Conservation (phyloP, 441 rosid species). For the Iberis amara region DNA sequence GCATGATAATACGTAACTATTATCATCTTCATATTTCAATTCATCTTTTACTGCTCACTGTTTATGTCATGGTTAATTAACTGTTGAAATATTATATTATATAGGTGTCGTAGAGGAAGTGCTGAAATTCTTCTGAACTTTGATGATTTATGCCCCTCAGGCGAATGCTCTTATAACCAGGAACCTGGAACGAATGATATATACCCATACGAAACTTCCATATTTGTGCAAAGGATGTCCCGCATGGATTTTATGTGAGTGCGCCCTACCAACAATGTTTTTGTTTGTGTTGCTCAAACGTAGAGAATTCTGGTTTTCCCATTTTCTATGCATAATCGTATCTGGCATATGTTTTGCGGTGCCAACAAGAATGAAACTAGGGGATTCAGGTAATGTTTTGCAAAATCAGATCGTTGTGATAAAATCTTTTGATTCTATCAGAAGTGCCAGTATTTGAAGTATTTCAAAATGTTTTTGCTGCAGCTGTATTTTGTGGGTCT, state of each 20-base stretch:
- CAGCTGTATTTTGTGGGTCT: conserved; percentile 92
- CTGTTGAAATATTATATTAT: conserved; percentile 25
- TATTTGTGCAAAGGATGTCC: conserved; percentile 87
- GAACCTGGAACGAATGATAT: conserved; percentile 35
- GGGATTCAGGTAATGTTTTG: conserved; percentile 66
- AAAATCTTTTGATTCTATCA: neutral
- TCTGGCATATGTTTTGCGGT: conserved; percentile 78
- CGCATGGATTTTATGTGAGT: conserved; percentile 90
- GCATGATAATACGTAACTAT: no score
- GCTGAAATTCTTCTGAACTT: conserved; percentile 74
- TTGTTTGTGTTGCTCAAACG: neutral
- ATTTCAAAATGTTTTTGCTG: conserved; percentile 24
- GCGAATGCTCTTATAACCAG: conserved; percentile 33
- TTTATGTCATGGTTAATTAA: conserved; percentile 33
- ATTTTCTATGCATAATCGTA: conserved; percentile 5
- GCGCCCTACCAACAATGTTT: conserved; percentile 1
- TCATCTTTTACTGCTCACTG: no score
- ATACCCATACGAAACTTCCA: conserved; percentile 37
- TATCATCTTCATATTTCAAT: no score
- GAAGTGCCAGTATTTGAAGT: neutral
- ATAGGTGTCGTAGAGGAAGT: conserved; percentile 87
- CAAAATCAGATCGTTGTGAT: neutral
- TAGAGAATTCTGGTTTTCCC: conserved; percentile 11
- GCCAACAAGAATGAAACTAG: conserved; percentile 89
- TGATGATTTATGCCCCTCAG: conserved; percentile 56